Conservation (phyloP, 2,329 filamentous ascomycete genomes). For the Microdochium bolleyi region DNA sequence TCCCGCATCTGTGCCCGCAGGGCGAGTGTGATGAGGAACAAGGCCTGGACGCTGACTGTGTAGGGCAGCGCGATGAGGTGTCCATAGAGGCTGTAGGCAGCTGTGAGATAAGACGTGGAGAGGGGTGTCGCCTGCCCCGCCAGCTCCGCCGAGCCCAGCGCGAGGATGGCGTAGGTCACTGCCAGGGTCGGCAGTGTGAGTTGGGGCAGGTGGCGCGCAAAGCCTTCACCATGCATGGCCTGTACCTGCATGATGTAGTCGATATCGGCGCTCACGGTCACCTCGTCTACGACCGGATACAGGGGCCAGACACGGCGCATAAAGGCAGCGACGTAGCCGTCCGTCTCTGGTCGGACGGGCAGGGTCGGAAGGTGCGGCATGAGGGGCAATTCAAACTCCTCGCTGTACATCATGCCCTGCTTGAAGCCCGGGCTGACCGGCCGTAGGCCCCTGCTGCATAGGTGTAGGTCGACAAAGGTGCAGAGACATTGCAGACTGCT, state of each 20-base stretch:
- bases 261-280: slow-evolving; percentile 6
- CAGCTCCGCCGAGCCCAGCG: slow-evolving; percentile 11
- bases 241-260: slow-evolving; percentile 1
- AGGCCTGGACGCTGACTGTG: slow-evolving; percentile 10
- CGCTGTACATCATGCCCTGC: slow-evolving; percentile 12
- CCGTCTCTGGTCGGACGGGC: slow-evolving; percentile 3
- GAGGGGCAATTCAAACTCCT: slow-evolving; percentile 11
- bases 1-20: slow-evolving; percentile 10
- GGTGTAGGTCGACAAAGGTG: slow-evolving; percentile 14
- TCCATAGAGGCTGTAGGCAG: slow-evolving; percentile 9
- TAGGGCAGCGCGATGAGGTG: slow-evolving; percentile 11
- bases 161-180: slow-evolving; percentile 8
- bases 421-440: slow-evolving; percentile 10
- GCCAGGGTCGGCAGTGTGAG: slow-evolving; percentile 5
- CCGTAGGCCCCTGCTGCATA: slow-evolving; percentile 8
- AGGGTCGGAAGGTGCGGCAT: slow-evolving; percentile 6
- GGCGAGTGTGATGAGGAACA: slow-evolving; percentile 9
- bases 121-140: slow-evolving; percentile 4
- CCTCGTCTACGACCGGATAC: slow-evolving; percentile 10
- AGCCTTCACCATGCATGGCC: neutral
- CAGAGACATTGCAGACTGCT: slow-evolving; percentile 14
- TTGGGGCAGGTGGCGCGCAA: neutral
- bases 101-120: slow-evolving; percentile 7
- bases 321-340: slow-evolving; percentile 8
- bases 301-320: slow-evolving; percentile 11